Evolutionary conservation across 164 flowering plant genomes (phyloP), one percentile per base, ranked within the genome.

Genomic region (Pachysandra terminalis): DNA sequence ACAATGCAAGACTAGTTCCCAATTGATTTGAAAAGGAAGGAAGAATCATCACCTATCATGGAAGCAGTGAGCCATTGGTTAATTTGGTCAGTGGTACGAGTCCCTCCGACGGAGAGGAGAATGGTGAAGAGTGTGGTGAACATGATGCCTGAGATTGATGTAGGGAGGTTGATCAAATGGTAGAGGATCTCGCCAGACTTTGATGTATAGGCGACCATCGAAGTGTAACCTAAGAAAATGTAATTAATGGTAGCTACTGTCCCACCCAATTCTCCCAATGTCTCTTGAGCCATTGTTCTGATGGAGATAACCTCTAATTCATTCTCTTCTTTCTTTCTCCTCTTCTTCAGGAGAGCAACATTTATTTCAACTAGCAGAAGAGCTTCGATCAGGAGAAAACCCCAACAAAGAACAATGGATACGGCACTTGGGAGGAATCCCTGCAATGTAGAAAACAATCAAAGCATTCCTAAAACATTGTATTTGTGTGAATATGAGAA

Each of bases 231-330:
- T 66, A 90, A 80, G 86, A 90, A 87, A 40, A 88, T 72, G 75
- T 85, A 88, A 55, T 70, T 79, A 1, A 73, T 54, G 22, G 90
- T 80, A 23, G 85, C 90, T 23, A 89, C 32, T 56, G 59, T 68
- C 32, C 92, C 94, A 64, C 94, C 92, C 81, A 79, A 81, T 65
- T 81, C 82, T 61, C 92, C 94, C 54, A 89, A 77, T 24, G 92
- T 86, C 72, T 87, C 89, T 79, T 89, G 85, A 3, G 97, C 91
- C 94, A 91, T 89, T 14, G 91, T 91, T 74, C 87, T 85, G 22
- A 89, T 78, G 24, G 97, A 91, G 57, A 91, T 84, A 12, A 83
- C 74, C 66, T 84, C 85, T 35, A 85, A 57, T 35, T 80, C 88
- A 68, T 63, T 71, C 19, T 74, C 81, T 67, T 75, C 21, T 61